Evolutionary conservation across 108 stramenopile genomes (phyloP).

Genomic region (Skeletonema grethae): DNA sequence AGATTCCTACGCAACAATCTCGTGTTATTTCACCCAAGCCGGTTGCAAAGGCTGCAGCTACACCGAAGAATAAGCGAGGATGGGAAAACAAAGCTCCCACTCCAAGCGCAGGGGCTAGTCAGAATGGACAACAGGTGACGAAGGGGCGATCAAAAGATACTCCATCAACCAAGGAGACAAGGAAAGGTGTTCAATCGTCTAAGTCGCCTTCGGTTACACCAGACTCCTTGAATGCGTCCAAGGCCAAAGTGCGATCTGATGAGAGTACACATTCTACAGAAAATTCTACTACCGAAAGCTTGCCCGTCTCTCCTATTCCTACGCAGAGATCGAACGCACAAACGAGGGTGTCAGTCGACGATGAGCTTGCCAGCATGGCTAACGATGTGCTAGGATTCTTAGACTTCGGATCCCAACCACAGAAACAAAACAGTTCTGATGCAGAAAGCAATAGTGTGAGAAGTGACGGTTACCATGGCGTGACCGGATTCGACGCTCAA

Average conservation of each 20-base stretch:
- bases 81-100: conserved; percentile 62
- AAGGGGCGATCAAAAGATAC: conserved; percentile 9
- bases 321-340: background rate
- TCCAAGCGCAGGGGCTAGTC: conserved; percentile 19
- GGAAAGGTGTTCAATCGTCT: conserved; percentile 16
- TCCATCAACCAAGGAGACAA: conserved; percentile 6
- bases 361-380: conserved; percentile 51
- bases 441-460: conserved; percentile 8
- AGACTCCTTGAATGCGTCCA: conserved; percentile 17
- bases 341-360: conserved; percentile 32
- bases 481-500: conserved; percentile 26
- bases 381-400: conserved; percentile 48
- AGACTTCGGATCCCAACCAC: conserved; percentile 41
- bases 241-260: conserved; percentile 29
- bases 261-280: conserved; percentile 41
- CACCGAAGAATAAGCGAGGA: conserved; percentile 55
- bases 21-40: conserved; percentile 16
- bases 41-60: conserved; percentile 9
- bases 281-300: conserved; percentile 37
- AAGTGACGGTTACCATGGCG: conserved; percentile 12
- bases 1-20: conserved; percentile 36
- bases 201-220: conserved; percentile 21
- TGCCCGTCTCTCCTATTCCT: conserved; percentile 30
- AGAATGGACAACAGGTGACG: conserved; percentile 18
- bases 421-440: conserved; percentile 9